Base-by-base conservation (phyloP, 2,329 filamentous ascomycete genomes). In the Sclerotinia glacialis region DNA sequence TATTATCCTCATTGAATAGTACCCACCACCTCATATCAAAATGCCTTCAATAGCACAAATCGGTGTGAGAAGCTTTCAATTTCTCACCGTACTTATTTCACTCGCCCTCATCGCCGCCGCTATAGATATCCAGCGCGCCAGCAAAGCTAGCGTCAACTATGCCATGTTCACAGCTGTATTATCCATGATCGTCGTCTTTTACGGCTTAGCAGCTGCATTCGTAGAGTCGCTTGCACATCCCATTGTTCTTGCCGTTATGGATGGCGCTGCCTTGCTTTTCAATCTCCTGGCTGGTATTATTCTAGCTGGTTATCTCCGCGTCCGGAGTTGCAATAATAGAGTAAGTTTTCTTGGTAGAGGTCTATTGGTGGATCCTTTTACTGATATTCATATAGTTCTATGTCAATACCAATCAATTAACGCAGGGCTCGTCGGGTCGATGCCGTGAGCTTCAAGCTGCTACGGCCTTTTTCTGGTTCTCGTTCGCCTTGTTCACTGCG, bases 401-500 rank as follows among this genome's bases (percentile, higher is more conserved):
- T 72, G 79, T 79, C 53, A 54, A 65, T n/a, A 71, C 71, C 72
- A 83, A 84, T 77, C 84, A 82, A 79, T 86, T 91, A 75, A 88
- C 82, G 34, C 74, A 75, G 76, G 88, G 88, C 67, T 87, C 83
- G 68, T 77, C 81, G 76, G 86, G 88, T 80, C 85, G 89, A 71
- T 93, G 91, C 79, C 87, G 85, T 69, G 86, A 92, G 79, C 85
- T 91, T 21, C 90, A 93, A 80, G 90, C 90, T 47, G 84, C 85
- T 69, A 86, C 85, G 44, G 89, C 86, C 47, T 94, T 94, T 80
- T 83, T 92, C 79, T 94, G 89, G 89, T 93, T 93, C 79, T 83
- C 91, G 59, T 91, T 89, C 76, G 83, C 80, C 49, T 81, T 83
- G 34, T 90, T 89, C 74, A 79, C 81, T 37, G 86, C 80, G 4